Evolutionary conservation across 31 red algal species (phyloP).

Genomic region (Endocladia muricata): DNA sequence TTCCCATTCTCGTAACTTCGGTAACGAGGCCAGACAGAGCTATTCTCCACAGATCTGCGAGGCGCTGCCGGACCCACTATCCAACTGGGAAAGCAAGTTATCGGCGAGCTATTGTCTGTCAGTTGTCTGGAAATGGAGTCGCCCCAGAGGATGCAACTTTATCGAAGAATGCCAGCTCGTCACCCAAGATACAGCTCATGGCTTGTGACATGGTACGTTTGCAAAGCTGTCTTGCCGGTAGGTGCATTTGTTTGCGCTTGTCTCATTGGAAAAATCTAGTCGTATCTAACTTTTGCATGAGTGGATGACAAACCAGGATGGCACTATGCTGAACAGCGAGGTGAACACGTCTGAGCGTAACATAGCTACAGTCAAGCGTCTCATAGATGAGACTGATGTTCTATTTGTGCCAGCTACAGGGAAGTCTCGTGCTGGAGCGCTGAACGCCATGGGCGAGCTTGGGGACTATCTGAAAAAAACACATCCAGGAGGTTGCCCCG

Average conservation of each 20-base stretch:
- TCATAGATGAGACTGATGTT: slow-evolving; percentile 33
- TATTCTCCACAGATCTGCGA: no score
- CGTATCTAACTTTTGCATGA: no score
- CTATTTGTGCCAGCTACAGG: slow-evolving; percentile 90
- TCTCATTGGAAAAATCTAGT: not conserved
- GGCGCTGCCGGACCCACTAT: no score
- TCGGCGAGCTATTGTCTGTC: no score
- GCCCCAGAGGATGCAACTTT: no score
- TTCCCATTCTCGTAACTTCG: no score
- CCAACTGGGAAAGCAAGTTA: no score
- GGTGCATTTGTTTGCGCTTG: not conserved
- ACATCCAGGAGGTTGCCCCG: slow-evolving; percentile 61
- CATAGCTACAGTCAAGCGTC: slow-evolving; percentile 8
- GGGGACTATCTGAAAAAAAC: slow-evolving; percentile 24
- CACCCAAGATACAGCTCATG: no score
- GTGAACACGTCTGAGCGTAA: slow-evolving; percentile 12
- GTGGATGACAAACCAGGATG: no score
- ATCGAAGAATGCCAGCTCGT: no score
- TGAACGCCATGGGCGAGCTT: slow-evolving; percentile 60
- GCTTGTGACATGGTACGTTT: slow-evolving; percentile 53
- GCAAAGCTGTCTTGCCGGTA: not conserved
- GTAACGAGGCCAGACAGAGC: no score
- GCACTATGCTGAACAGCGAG: slow-evolving; percentile 40
- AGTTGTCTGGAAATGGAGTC: no score
- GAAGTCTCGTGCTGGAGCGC: slow-evolving; percentile 77